Conservation (phyloP, 352 stramenopile species). For the Phytophthora uliginosa region DNA sequence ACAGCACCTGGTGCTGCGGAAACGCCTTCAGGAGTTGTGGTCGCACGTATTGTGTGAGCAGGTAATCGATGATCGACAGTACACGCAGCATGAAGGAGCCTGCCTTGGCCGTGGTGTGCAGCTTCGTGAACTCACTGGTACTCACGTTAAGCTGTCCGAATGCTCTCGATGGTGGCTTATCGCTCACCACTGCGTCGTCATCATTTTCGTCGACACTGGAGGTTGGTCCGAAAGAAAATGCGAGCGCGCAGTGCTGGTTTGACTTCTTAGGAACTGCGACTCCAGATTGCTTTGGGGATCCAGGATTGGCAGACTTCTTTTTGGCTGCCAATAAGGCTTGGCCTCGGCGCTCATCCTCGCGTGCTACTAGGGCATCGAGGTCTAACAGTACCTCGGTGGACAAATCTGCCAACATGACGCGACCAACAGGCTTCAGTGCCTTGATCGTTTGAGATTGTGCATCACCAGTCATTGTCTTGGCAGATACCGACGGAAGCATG, state of each 20-base stretch:
- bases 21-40: conserved; percentile 60
- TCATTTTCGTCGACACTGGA: conserved; percentile 4
- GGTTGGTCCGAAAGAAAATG: conserved; percentile 32
- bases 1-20: conserved; percentile 63
- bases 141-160: conserved; percentile 41
- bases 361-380: conserved; percentile 61
- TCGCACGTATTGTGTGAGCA: conserved; percentile 47
- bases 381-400: conserved; percentile 67
- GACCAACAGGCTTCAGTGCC: conserved; percentile 43
- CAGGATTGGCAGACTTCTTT: conserved; percentile 2
- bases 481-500: conserved; percentile 43
- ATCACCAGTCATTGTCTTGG: conserved; percentile 15
- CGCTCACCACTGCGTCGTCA: not conserved
- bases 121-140: conserved; percentile 73
- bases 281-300: conserved; percentile 3
- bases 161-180: conserved; percentile 4
- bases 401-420: conserved; percentile 58
- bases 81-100: conserved; percentile 60
- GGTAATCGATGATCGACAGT: conserved; percentile 53
- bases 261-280: conserved; percentile 11
- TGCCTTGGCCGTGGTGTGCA: conserved; percentile 64
- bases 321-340: conserved; percentile 11
- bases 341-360: conserved; percentile 42
- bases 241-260: conserved; percentile 33
- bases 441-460: conserved; percentile 26